Conservation (phyloP, 2,329 filamentous ascomycete species). For the Ceratocystiopsis brevicomis region DNA sequence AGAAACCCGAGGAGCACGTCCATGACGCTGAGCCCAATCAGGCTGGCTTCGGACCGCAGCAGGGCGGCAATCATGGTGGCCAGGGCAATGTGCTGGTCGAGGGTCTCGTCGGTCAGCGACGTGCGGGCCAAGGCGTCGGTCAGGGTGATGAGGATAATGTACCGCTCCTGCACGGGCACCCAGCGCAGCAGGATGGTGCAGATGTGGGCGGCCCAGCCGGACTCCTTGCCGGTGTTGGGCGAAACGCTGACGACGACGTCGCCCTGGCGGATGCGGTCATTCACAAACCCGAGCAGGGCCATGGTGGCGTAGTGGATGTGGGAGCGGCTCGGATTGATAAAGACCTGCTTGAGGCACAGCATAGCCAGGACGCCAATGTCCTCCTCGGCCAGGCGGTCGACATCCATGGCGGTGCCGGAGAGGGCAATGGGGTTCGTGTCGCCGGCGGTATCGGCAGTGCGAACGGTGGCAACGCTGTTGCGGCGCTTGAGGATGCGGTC, state of each 20-base stretch:
- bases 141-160: constrained; percentile 67
- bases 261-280: constrained; percentile 33
- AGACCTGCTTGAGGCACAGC: constrained; percentile 72
- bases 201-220: constrained; percentile 64
- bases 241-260: constrained; percentile 30
- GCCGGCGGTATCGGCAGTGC: constrained; percentile 44
- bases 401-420: constrained; percentile 67
- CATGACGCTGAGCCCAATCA: constrained; percentile 92
- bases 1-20: constrained; percentile 76
- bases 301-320: constrained; percentile 65
- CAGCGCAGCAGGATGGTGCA: constrained; percentile 66
- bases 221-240: constrained; percentile 21
- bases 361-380: constrained; percentile 71
- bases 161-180: constrained; percentile 88
- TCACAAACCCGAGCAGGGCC: constrained; percentile 57
- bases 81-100: constrained; percentile 57
- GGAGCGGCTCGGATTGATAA: constrained; percentile 59
- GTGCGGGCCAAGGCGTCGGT: constrained; percentile 57
- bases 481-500: constrained; percentile 47
- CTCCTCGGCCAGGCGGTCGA: constrained; percentile 77
- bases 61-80: constrained; percentile 65
- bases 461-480: constrained; percentile 61
- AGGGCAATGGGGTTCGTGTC: constrained; percentile 52
- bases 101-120: constrained; percentile 47
- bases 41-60: constrained; percentile 71